Evolutionary conservation across 176 grass and related monocot genomes (phyloP).

Genomic region (Ensete glaucum): DNA sequence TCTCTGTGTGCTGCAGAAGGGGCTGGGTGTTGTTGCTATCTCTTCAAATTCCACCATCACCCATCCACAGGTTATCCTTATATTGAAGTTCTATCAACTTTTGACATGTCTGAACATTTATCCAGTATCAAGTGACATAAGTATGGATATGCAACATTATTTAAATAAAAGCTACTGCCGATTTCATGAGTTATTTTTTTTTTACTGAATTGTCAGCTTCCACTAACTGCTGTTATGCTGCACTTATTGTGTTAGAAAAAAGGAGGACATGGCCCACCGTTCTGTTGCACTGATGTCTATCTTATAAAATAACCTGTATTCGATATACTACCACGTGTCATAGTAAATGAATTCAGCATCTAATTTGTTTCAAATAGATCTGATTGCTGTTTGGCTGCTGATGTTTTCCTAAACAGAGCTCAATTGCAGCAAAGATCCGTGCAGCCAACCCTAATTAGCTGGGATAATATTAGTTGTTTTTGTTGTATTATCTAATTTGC

Average conservation of each 20-base stretch:
- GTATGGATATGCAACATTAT: background rate
- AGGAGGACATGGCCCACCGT: background rate
- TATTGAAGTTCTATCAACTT: background rate
- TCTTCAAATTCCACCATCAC: constrained; percentile 71
- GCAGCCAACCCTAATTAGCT: background rate
- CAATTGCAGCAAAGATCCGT: background rate
- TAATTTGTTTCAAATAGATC: background rate
- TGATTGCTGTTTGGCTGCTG: background rate
- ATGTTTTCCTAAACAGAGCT: background rate
- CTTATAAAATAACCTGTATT: background rate
- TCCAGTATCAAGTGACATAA: background rate
- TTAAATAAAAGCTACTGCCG: background rate
- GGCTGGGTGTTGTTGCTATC: constrained; percentile 64
- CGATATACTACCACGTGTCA: background rate
- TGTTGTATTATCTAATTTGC: too few relatives aligned
- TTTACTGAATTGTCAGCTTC: background rate
- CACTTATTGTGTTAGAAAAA: background rate
- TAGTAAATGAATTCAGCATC: background rate
- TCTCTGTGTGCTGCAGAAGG: constrained; percentile 49
- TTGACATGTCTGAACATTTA: background rate
- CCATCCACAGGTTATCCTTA: constrained; percentile 55
- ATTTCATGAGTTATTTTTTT: background rate
- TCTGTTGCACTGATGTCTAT: background rate
- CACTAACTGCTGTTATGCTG: background rate
- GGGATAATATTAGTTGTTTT: background rate